Conservation (phyloP, 768 basidiomycete species). For the Lactarius deliciosus region DNA sequence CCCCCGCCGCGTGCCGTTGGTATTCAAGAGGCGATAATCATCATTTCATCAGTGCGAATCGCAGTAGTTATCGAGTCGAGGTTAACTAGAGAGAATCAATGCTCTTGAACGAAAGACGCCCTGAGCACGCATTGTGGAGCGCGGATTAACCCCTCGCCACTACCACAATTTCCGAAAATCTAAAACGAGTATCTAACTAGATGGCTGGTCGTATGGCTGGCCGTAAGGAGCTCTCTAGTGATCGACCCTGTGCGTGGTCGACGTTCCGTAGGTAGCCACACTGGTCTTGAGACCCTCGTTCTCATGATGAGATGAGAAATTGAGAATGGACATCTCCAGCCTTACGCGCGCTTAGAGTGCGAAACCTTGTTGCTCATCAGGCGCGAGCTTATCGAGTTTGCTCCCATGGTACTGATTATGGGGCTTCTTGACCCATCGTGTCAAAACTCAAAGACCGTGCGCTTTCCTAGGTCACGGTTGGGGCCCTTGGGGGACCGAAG, state of each 20-base stretch:
- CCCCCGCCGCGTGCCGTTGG: constrained; percentile 27
- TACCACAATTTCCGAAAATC: background rate
- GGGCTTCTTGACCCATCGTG: background rate
- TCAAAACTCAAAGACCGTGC: no score
- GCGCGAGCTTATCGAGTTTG: background rate
- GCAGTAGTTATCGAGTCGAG: no score
- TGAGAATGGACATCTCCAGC: no score
- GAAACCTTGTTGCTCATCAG: background rate
- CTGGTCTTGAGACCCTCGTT: background rate
- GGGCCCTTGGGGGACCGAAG: no score
- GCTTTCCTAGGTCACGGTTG: no score
- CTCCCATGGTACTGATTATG: background rate
- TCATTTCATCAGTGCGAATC: background rate
- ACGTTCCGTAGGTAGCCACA: background rate
- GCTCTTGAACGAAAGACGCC: background rate
- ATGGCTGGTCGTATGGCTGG: background rate
- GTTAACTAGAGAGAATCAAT: background rate
- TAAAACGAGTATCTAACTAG: background rate
- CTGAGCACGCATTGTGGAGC: background rate
- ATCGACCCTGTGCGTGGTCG: background rate
- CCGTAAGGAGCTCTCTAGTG: background rate
- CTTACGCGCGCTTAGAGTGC: background rate
- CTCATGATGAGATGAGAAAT: no score
- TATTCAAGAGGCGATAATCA: constrained; percentile 27
- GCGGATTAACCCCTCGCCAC: background rate